Base-by-base conservation (phyloP, 1,139 yeast species). In the Eremothecium sinecaudum region DNA sequence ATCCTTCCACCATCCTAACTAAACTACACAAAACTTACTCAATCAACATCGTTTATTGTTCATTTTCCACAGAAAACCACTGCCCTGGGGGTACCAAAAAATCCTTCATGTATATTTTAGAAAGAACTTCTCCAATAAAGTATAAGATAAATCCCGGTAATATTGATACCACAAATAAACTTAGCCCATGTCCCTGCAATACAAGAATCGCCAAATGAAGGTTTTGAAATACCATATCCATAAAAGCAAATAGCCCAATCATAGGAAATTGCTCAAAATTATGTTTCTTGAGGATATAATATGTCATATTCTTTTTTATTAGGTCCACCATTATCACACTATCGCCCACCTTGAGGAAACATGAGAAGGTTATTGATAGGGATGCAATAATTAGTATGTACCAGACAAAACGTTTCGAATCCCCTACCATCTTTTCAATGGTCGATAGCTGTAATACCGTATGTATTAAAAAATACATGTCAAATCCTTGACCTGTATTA, bases 101-200 rank as follows among this genome's bases (percentile, higher is more conserved):
- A 37, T 51, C 54, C 4, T 49, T 35, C 8, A 42, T 47, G 36
- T 53, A 55, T 16, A 53, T 34, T 32, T 42, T 46, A 10, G 33
- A 36, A 18, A 51, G 32, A 10, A 49, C 39, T 28, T 48, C 52
- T 28, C 51, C 57, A 32, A 48, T 10, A 38, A 51, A 53, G 33
- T 40, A 53, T 12, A 50, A 28, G 3, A 46, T 18, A 33, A 53
- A 58, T 1, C 52, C 58, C 15, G 59, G 58, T 12, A 52, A n/a
- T n/a, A n/a, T n/a, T n/a, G n/a, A n/a, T n/a, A n/a, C n/a, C n/a
- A n/a, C n/a, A n/a, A n/a, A n/a, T n/a, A n/a, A n/a, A n/a, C n/a
- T n/a, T n/a, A n/a, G n/a, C n/a, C n/a, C n/a, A n/a, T n/a, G n/a
- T n/a, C n/a, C n/a, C n/a, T n/a, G n/a, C n/a, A n/a, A n/a, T n/a